Base-by-base conservation (phyloP, 1,139 yeast genomes). In the Geotrichum citri-aurantii region DNA sequence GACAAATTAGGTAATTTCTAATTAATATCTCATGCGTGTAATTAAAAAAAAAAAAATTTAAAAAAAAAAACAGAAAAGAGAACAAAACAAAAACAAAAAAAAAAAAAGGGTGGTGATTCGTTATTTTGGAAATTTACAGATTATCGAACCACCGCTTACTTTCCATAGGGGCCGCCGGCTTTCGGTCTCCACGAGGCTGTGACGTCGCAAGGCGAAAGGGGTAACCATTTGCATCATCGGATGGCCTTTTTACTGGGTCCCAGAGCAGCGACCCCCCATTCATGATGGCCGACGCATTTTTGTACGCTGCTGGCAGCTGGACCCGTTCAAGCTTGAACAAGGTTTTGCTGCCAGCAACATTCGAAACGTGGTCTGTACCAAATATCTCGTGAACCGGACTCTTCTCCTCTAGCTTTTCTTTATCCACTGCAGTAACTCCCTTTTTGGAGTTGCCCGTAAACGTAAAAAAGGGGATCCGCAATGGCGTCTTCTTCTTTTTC, bases 401-500 rank as follows among this genome's bases (percentile, higher is more conserved):
- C 6, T 12, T 2, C 2, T n/a, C 17, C 5, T 50, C 19, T 6
- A 12, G 6, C 10, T 19, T 21, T 6, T 33, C 46, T 11, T 8
- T n/a, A 10, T 17, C 21, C 3, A 19, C 27, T 7, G 23, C 19
- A 3, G n/a, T n/a, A 12, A 21, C 19, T 33, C 3, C 26, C 14
- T 27, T 6, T 29, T 23, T 21, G 8, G 21, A 17, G 5, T 33
- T 3, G 26, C 46, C 12, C 3, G 54, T 50, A 19, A 50, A 50
- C 17, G 54, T 44, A 29, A 55, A 55, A 44, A 55, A 50, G 7
- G 58, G 33, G 11, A 42, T 17, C 5, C 46, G 37, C 21, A 23
- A 12, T 23, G 27, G 27, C 26, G 17, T 14, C 12, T 24, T 24
- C 17, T 26, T 17, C n/a, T 7, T n/a, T 40, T 40, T 52, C 29